Evolutionary conservation across 345 rosid genomes (phyloP).

Genomic region (Euphorbia tirucalli): DNA sequence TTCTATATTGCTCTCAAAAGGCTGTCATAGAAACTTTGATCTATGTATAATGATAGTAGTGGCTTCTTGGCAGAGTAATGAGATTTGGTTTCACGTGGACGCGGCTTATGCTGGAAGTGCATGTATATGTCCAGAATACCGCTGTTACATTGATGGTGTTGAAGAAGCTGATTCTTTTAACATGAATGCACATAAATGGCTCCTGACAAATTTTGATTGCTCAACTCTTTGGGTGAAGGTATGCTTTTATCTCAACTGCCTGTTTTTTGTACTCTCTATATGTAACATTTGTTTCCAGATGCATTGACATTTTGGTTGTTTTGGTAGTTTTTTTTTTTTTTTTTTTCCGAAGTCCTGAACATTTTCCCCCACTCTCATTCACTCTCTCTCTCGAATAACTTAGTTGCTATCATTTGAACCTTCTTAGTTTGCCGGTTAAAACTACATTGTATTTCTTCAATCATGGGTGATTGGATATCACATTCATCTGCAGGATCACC

Average conservation of each 20-base stretch:
- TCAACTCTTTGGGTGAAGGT: conserved; percentile 93
- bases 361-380: neutral
- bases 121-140: conserved; percentile 83
- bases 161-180: conserved; percentile 91
- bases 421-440: neutral
- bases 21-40: neutral
- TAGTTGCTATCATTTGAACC: no score
- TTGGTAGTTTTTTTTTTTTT: neutral
- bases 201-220: conserved; percentile 85
- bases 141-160: conserved; percentile 69
- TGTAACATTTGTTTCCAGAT: neutral
- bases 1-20: no score
- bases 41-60: conserved; percentile 1
- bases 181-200: conserved; percentile 95
- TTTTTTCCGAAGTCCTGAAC: neutral
- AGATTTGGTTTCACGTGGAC: conserved; percentile 85
- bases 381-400: neutral
- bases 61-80: conserved; percentile 49
- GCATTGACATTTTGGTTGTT: neutral
- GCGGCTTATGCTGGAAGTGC: conserved; percentile 97
- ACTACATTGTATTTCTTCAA: neutral
- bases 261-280: neutral
- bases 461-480: neutral
- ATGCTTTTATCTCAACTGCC: conserved; percentile 12
- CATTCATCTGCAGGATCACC: neutral